Evolutionary conservation across 2,329 filamentous ascomycete genomes (phyloP).

Genomic region (Monilinia polystroma): DNA sequence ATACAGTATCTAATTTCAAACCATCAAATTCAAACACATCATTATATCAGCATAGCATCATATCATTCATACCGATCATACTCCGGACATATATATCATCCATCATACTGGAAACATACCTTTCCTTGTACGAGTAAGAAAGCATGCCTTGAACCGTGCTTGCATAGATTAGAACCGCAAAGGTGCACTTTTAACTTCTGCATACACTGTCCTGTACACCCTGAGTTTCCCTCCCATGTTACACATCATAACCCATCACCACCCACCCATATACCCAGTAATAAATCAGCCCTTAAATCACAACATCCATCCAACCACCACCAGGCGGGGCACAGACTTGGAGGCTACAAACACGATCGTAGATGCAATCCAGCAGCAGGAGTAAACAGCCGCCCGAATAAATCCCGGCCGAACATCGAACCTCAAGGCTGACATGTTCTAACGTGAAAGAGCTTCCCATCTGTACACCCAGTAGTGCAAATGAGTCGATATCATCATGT

Average conservation of each 20-base stretch:
- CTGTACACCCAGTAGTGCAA: too few relatives aligned
- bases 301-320: neutral
- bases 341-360: too few relatives aligned
- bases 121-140: neutral
- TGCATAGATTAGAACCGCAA: neutral
- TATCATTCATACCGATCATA: too few relatives aligned
- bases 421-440: too few relatives aligned
- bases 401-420: slow-evolving; percentile 6
- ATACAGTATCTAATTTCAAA: too few relatives aligned
- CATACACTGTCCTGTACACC: neutral
- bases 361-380: too few relatives aligned
- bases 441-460: too few relatives aligned
- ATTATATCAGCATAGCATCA: too few relatives aligned
- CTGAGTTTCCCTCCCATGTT: neutral
- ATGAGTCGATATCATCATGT: too few relatives aligned
- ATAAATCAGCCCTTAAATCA: neutral
- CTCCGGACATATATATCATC: too few relatives aligned
- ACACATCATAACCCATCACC: neutral
- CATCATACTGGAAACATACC: neutral
- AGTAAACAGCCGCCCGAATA: neutral
- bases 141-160: neutral
- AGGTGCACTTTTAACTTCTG: neutral
- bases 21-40: too few relatives aligned
- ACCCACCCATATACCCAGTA: neutral
- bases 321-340: neutral